Percentiles rank a stretch among this genome's conserved stretches.
These are phyloP conservation scores for Hygrophoropsis aurantiaca DNA, from an alignment of 768 basidiomycete species.

Conservation along the genomic window DNA sequence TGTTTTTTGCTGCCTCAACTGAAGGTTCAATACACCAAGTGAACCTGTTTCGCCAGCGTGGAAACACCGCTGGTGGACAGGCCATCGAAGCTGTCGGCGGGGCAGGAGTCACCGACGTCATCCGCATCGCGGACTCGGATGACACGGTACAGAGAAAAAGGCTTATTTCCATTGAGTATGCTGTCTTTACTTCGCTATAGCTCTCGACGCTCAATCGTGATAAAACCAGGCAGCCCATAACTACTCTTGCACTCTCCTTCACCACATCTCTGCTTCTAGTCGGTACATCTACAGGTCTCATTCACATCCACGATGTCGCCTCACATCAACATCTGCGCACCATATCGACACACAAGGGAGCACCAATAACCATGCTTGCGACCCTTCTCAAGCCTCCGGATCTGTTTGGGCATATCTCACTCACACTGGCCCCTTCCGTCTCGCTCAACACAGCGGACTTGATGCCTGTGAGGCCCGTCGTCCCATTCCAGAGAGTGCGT, in stretches of 20 bases:
- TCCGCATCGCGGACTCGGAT: conserved; percentile 62
- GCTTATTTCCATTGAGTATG: conserved; percentile 72
- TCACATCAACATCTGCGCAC: conserved; percentile 89
- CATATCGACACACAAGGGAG: conserved; percentile 67
- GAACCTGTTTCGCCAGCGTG: conserved; percentile 69
- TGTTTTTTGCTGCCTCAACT: conserved; percentile 83
- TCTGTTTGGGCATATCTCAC: conserved; percentile 75
- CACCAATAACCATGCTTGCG: conserved; percentile 68
- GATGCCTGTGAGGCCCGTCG: conserved; percentile 64
- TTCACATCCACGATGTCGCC: conserved; percentile 83
- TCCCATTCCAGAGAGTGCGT: conserved; percentile 71
- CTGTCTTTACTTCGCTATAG: conserved; percentile 8
- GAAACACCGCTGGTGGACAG: conserved; percentile 50
- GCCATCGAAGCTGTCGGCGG: conserved; percentile 74
- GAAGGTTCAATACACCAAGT: conserved; percentile 78
- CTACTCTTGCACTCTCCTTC: conserved; percentile 72
- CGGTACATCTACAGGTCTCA: conserved; percentile 70
- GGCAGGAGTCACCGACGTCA: conserved; percentile 65
- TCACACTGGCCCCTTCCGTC: conserved; percentile 39
- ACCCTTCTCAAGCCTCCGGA: conserved; percentile 88
- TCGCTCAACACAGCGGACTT: conserved; percentile 46
- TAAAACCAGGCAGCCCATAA: conserved; percentile 63
- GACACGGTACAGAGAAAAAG: conserved; percentile 48
- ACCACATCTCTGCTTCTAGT: conserved; percentile 78
- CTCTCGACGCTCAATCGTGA: conserved; percentile 2